phyloP scores from a whole-genome alignment of 441 rosid species.

The Metrosideros polymorpha region DNA sequence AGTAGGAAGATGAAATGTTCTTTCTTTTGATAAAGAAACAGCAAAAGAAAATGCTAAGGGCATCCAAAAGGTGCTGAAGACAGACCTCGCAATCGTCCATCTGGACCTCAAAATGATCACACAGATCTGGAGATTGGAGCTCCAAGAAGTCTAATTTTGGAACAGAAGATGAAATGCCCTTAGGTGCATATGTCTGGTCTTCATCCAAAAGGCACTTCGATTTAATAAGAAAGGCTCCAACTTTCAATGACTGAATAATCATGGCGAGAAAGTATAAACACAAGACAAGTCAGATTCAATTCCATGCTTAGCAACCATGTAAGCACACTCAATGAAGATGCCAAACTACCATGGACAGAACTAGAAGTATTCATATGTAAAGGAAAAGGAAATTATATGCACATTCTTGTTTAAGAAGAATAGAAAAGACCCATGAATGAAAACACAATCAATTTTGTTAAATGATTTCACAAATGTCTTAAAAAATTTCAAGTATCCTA shows the following conservation, averaged over 20 bases:
- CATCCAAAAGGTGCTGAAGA: slow-evolving; percentile 3
- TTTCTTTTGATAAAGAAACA: neutral
- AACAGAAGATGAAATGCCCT: slow-evolving; percentile 23
- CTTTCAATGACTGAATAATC: neutral
- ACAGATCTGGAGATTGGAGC: slow-evolving; percentile 43
- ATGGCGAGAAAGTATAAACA: neutral
- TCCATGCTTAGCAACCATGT: neutral
- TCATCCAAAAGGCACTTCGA: slow-evolving; percentile 29
- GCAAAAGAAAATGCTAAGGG: neutral
- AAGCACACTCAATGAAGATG: neutral
- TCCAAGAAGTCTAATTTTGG: slow-evolving; percentile 15
- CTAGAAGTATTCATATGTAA: neutral
- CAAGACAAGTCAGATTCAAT: neutral
- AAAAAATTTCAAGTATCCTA: neutral
- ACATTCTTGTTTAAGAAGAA: neutral
- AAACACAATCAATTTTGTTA: neutral
- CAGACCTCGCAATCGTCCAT: slow-evolving; percentile 56
- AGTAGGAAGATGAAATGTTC: neutral
- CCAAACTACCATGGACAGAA: neutral
- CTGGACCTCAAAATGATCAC: slow-evolving; percentile 46
- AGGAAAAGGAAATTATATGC: neutral
- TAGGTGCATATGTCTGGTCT: slow-evolving; percentile 23
- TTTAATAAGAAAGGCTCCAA: slow-evolving; percentile 30
- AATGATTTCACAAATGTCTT: neutral
- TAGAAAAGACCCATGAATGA: neutral